Base-by-base conservation (phyloP, 2,329 filamentous ascomycete genomes). In the Plectosphaerella sp. region DNA sequence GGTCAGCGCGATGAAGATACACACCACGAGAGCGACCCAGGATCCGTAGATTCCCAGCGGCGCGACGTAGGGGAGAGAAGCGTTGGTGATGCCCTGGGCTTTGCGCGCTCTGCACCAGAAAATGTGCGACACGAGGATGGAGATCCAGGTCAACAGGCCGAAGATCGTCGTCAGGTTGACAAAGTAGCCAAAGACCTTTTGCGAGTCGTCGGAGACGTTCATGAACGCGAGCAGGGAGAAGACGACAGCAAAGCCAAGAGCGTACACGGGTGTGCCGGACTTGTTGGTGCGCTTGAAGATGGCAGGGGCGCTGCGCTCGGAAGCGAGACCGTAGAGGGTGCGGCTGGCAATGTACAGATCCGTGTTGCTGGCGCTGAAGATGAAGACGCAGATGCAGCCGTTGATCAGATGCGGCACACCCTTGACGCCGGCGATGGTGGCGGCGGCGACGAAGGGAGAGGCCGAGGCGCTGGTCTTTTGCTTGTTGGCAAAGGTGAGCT, bases 261-360 rank as follows among this genome's bases (percentile, higher is more conserved):
- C 78, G 54, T 80, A 82, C 56, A 86, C 75, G 5, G 88, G 88
- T 0, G 91, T 86, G 59, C 88, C 88, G 10, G 82, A 80, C 57
- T 74, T 76, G 70, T 91, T 83, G 14, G 87, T 91, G 56, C 76
- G 80, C 49, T 83, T 82, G 66, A 93, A 83, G 67, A 92, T 82
- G 54, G 73, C 72, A 1, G 88, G 89, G 0, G 89, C 88, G 45
- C 88, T 82, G 41, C 84, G 82, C 62, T 89, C 84, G 14, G 82
- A 77, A 1, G 89, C 84, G 7, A 92, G 78, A 54, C 86, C 86
- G 66, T 89, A 87, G 52, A 90, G 76, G 7, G 84, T 89, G 49
- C 86, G 83, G 56, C 82, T 86, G 18, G 85, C 87, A 61, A 84
- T 89, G 76, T 91, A 91, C 16, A 91, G 72, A 71, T 90, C 87